phyloP scores from a whole-genome alignment of 106 monocot genomes.

The Acorus gramineus region DNA sequence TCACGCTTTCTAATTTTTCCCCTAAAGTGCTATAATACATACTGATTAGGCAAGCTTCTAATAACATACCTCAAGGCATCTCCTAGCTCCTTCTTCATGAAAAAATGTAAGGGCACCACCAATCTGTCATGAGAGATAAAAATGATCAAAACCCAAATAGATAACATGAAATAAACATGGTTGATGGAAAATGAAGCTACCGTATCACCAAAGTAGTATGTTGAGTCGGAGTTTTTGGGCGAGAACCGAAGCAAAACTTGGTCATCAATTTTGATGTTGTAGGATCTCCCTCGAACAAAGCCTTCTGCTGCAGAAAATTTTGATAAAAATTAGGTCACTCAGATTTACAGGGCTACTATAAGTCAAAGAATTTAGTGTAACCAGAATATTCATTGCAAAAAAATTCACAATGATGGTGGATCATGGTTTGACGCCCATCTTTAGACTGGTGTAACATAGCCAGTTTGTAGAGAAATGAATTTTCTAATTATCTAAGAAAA shows the following conservation, averaged over 20 bases:
- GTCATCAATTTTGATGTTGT: conserved; percentile 94
- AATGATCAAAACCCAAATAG: neutral
- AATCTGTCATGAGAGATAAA: conserved; percentile 43
- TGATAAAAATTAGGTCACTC: conserved; percentile 28
- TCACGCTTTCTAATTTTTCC: no score
- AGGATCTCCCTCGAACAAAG: conserved; percentile 88
- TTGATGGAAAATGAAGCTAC: conserved; percentile 20
- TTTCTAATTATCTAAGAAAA: neutral
- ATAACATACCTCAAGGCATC: conserved; percentile 81
- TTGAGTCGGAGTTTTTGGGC: conserved; percentile 84
- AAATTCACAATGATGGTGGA: no score
- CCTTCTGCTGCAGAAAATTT: conserved; percentile 94
- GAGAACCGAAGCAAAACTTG: conserved; percentile 87
- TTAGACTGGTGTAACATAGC: no score
- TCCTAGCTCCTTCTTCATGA: conserved; percentile 61
- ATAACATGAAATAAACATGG: neutral
- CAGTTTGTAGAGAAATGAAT: no score
- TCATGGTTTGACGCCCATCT: no score
- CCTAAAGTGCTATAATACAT: neutral
- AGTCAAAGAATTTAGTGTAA: neutral
- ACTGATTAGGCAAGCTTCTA: neutral
- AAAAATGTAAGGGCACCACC: conserved; percentile 93
- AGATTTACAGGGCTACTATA: neutral
- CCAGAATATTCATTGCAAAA: no score
- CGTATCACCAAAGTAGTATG: conserved; percentile 94